Evolutionary conservation across 1,284 basidiomycete genomes (phyloP).

Genomic region (Sanghuangporus sanghuang): DNA sequence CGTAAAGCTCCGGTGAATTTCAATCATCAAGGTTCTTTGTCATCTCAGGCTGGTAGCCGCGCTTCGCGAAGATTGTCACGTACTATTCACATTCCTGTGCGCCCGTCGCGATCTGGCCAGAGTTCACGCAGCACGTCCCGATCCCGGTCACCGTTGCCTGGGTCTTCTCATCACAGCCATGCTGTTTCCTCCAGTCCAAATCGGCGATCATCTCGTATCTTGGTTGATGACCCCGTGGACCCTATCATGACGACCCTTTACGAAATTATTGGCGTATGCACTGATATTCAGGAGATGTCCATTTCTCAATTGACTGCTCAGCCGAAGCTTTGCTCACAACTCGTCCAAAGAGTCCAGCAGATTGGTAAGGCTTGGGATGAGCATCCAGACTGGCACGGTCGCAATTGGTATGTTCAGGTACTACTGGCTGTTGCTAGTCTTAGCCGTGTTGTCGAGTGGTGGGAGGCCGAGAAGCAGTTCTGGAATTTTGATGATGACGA

Average conservation of each 20-base stretch:
- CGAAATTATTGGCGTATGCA: conserved; percentile 91
- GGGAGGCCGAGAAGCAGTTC: conserved; percentile 99
- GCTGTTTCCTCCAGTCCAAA: conserved; percentile 43
- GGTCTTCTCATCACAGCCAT: conserved; percentile 49
- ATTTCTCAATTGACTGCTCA: conserved; percentile 81
- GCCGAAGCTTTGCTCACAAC: conserved; percentile 79
- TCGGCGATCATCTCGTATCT: conserved; percentile 67
- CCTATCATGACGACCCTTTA: conserved; percentile 91
- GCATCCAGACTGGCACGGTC: conserved; percentile 95
- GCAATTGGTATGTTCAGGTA: conserved; percentile 97
- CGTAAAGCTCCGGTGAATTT: conserved; percentile 49
- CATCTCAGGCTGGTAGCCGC: conserved; percentile 37
- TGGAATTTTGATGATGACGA: conserved; percentile 99
- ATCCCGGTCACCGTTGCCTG: conserved; percentile 88
- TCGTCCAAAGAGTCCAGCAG: conserved; percentile 86
- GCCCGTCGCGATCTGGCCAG: conserved; percentile 64
- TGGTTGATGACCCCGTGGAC: conserved; percentile 76
- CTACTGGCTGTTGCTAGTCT: conserved; percentile 95
- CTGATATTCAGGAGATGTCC: conserved; percentile 89
- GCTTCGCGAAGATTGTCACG: conserved; percentile 73
- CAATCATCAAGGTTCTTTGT: conserved; percentile 50
- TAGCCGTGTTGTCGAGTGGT: conserved; percentile 98
- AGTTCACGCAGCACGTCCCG: conserved; percentile 96
- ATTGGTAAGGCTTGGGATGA: conserved; percentile 96
- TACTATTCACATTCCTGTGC: conserved; percentile 70